Base-by-base conservation (phyloP, 108 stramenopile species). In the Cylindrotheca fusiformis region DNA sequence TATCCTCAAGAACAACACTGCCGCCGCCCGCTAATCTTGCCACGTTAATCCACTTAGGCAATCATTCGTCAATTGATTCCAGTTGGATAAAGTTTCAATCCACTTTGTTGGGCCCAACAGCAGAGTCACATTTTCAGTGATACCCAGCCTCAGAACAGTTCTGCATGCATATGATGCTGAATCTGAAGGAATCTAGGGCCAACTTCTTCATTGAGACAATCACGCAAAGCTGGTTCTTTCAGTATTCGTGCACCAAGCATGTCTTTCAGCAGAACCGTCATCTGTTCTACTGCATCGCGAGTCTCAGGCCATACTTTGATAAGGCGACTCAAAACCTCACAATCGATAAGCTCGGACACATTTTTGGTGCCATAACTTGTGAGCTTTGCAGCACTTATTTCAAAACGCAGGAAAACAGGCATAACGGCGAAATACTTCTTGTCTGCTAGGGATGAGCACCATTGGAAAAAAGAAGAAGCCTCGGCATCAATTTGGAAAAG, bases 1-100 rank as follows among this genome's bases (percentile, higher is more conserved):
- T 77, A 77, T 33, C 60, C 65, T 22, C 29, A 63, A 12, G 76
- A 77, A 56, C 44, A 69, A 58, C 28, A 51, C 17, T 69, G 55
- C 53, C 69, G 75, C 63, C 44, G 49, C 21, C 36, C 10, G 6
- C 6, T 41, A 41, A 41, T 14, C 36, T 6, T 41, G 36, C 6
- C 14, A 10, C 36, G 36, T 14, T n/a, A n/a, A n/a, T n/a, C n/a
- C n/a, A n/a, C n/a, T n/a, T n/a, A n/a, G n/a, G n/a, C n/a, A n/a
- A n/a, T n/a, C n/a, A n/a, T n/a, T n/a, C n/a, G n/a, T n/a, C n/a
- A n/a, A n/a, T n/a, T n/a, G n/a, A n/a, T n/a, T n/a, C n/a, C n/a
- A n/a, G n/a, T n/a, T n/a, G n/a, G n/a, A n/a, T n/a, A n/a, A n/a
- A n/a, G n/a, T n/a, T n/a, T n/a, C n/a, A n/a, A n/a, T n/a, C n/a